Base-by-base conservation (phyloP, 257 asterid genomes). In the Solanum ahanhuiri region DNA sequence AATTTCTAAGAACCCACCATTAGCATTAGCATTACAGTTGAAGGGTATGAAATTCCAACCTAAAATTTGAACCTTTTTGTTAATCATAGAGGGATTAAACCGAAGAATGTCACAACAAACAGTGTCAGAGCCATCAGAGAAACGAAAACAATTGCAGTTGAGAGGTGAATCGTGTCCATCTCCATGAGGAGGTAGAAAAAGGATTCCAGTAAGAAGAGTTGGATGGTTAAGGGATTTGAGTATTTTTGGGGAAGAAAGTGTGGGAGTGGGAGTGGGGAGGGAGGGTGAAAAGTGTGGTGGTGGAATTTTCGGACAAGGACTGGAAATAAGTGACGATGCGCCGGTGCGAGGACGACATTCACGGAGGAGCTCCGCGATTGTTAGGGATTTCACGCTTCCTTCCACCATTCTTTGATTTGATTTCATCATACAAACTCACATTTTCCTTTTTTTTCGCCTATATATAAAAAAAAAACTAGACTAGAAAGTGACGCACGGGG, bases 21-120 rank as follows among this genome's bases (percentile, higher is more conserved):
- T 63, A 63, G 14, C 69, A n/a, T 75, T 48, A 48, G 15, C 70
- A 63, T 81, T 87, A 81, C 86, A 75, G 31, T 89, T 86, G 3
- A 88, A 57, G 77, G 99, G 98, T 86, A 95, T 87, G 86, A 94
- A 96, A 88, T 95, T 96, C 98, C 98, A 96, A 67, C 98, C 89
- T 11, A 88, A 83, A 85, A 93, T 54, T 45, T 84, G 91, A 54
- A 94, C 90, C 77, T 85, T 90, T 48, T 66, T 83, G 60, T 90
- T 96, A 7, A 96, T 86, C 86, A 92, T 83, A 87, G 81, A 87
- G 17, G 91, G 89, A 88, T 89, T 89, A 58, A 95, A 93, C 82
- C 90, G 90, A 87, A 94, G 88, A 89, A 94, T 85, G 84, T 95
- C 98, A 71, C 98, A 95, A 90, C 98, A 95, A 70, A 95, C 9